Base-by-base conservation (phyloP, 305 asterid species). In the Fraxinus velutina region DNA sequence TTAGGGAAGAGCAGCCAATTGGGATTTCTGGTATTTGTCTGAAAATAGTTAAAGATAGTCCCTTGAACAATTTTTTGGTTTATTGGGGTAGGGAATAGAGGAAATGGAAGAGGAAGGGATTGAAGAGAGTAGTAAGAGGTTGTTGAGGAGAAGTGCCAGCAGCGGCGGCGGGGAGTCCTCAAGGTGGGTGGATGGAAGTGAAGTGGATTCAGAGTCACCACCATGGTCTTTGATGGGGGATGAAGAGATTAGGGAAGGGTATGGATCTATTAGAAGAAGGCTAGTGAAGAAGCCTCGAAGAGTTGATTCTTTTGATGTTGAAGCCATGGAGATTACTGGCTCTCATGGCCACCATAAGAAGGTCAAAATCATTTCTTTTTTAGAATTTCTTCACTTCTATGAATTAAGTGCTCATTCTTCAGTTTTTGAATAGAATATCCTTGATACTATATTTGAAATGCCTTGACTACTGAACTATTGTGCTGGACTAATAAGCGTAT, bases 101-200 rank as follows among this genome's bases (percentile, higher is more conserved):
- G 81, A 57, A 30, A 91, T 90, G 93, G 92, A 85, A 34, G 87
- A 83, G 62, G 91, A 85, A 70, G 93, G 88, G 88, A 92, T 93
- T 75, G 93, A 90, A 75, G 97, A 91, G 88, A 84, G 90, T 79
- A 88, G 90, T 84, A 92, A 83, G 44, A 89, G 91, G 80, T 81
- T 92, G 83, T 81, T 91, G 71, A 83, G 89, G 12, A 88, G 92
- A 62, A 78, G 82, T 19, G 60, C 81, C 32, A 82, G 89, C 30
- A 79, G 88, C 72, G 75, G 82, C 37, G 88, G 86, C 1, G 80
- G 88, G 75, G 92, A 86, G 78, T 85, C 93, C n/a, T 84, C 84
- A 64, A 83, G 97, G 87, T 94, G 98, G 98, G 98, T 94, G 75
- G 97, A 94, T 85, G 98, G 98, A 22, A 93, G 94, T 84, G 98